Percentiles rank a stretch among this genome's conserved stretches.
Evolutionary conservation across 2,329 filamentous ascomycete species (phyloP).

Genomic region (Penicillium sp.): DNA sequence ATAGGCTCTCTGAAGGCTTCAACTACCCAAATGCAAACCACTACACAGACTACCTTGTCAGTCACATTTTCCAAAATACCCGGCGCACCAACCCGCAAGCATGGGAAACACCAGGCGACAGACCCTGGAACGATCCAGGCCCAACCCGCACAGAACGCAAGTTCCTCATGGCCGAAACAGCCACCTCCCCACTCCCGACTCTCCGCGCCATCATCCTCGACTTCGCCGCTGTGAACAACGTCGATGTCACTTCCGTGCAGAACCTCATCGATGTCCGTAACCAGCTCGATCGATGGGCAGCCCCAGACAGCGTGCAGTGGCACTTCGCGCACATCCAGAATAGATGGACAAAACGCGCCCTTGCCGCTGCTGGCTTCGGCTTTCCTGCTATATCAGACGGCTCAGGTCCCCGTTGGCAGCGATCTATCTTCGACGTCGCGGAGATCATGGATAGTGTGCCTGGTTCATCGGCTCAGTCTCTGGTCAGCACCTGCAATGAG

Average conservation of each 20-base stretch:
- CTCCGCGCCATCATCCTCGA: conserved; percentile 85
- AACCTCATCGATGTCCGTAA: conserved; percentile 87
- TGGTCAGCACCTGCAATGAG: background rate
- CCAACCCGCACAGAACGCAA: conserved; percentile 50
- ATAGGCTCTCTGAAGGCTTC: conserved; percentile 86
- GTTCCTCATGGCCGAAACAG: conserved; percentile 44
- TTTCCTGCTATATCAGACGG: conserved; percentile 53
- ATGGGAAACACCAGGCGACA: conserved; percentile 66
- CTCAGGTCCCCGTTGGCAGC: background rate
- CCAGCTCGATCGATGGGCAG: conserved; percentile 79
- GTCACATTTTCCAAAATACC: conserved; percentile 66
- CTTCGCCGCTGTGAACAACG: conserved; percentile 84
- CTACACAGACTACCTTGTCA: conserved; percentile 72
- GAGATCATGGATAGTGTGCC: background rate
- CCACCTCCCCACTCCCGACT: conserved; percentile 56
- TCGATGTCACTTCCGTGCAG: conserved; percentile 86
- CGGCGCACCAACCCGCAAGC: conserved; percentile 67
- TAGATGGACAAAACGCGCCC: conserved; percentile 84
- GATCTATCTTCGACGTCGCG: conserved; percentile 2
- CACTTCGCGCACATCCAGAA: conserved; percentile 86
- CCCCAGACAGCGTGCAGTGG: conserved; percentile 81
- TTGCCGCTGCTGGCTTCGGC: conserved; percentile 81
- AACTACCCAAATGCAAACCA: conserved; percentile 89
- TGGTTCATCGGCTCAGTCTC: background rate
- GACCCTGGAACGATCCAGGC: conserved; percentile 90